Evolutionary conservation across 371 early-diverging fungal species (phyloP).

Genomic region (Mucor irregularis): DNA sequence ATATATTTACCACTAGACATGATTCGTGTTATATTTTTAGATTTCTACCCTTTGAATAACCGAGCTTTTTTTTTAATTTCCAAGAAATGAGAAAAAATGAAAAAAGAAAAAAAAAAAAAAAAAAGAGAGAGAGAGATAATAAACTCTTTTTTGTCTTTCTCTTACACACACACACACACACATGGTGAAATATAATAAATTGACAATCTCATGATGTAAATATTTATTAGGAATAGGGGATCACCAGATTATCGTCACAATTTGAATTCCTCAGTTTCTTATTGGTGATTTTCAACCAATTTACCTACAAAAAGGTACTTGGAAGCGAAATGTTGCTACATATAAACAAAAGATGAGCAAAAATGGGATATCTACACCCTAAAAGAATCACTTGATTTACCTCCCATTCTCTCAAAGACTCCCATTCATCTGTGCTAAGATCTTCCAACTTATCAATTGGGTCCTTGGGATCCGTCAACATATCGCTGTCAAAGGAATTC

Average conservation of each 20-base stretch:
- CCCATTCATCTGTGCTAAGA: slow-evolving; percentile 73
- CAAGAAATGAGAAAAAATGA: not conserved
- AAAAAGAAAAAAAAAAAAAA: slow-evolving; percentile 1
- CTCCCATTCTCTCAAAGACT: slow-evolving; percentile 76
- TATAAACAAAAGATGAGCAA: too few species aligned
- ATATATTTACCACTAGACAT: not conserved
- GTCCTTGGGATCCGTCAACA: slow-evolving; percentile 68
- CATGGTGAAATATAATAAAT: not conserved
- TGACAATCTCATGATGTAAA: slow-evolving; percentile 19
- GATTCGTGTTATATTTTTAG: too few species aligned
- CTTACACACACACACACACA: not conserved
- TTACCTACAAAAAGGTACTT: slow-evolving; percentile 28
- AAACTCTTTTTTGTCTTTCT: slow-evolving; percentile 6
- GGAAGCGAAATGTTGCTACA: slow-evolving; percentile 16
- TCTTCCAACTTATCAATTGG: slow-evolving; percentile 85
- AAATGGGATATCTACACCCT: not conserved
- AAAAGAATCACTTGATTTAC: not conserved
- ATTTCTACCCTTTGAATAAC: too few species aligned
- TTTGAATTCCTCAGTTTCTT: too few species aligned
- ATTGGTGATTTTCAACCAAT: slow-evolving; percentile 19
- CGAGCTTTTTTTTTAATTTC: too few species aligned
- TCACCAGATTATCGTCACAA: not conserved
- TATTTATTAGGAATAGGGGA: not conserved
- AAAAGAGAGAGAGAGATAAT: not conserved
- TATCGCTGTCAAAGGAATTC: slow-evolving; percentile 84